Conservation (phyloP, 2,329 filamentous ascomycete species). For the Tolypocladium pustulatum region DNA sequence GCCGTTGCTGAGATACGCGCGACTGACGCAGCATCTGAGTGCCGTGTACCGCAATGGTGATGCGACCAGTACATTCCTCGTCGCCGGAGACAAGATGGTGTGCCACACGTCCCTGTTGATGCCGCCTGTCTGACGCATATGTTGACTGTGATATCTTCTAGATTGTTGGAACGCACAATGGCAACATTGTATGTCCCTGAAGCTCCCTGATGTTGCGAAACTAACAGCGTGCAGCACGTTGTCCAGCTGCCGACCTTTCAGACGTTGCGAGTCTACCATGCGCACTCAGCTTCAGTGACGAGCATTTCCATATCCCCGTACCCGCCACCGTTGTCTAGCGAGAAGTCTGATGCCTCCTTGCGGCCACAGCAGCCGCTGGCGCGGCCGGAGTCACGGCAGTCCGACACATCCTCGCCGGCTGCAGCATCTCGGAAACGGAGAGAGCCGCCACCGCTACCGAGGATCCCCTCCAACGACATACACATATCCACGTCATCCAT, state of each 20-base stretch:
- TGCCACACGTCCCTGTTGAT: conserved; percentile 10
- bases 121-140: conserved; percentile 8
- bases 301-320: conserved; percentile 83
- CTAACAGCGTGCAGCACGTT: conserved; percentile 55
- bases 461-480: conserved; percentile 79
- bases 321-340: conserved; percentile 43
- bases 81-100: conserved; percentile 96
- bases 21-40: conserved; percentile 69
- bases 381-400: conserved; percentile 18
- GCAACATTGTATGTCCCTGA: conserved; percentile 68
- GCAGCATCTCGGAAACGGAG: conserved; percentile 39
- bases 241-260: conserved; percentile 75
- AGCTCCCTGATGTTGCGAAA: neutral
- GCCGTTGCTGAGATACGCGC: conserved; percentile 85
- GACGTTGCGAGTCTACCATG: conserved; percentile 75
- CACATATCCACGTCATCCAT: conserved; percentile 90
- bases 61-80: conserved; percentile 82
- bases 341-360: conserved; percentile 29
- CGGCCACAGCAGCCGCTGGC: conserved; percentile 23
- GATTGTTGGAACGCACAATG: conserved; percentile 92
- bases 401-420: conserved; percentile 35
- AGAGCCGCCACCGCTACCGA: conserved; percentile 49
- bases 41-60: conserved; percentile 89
- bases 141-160: conserved; percentile 30
- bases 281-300: conserved; percentile 85